Conservation (phyloP, 306 rosid genomes). For the Quercus bicolor region DNA sequence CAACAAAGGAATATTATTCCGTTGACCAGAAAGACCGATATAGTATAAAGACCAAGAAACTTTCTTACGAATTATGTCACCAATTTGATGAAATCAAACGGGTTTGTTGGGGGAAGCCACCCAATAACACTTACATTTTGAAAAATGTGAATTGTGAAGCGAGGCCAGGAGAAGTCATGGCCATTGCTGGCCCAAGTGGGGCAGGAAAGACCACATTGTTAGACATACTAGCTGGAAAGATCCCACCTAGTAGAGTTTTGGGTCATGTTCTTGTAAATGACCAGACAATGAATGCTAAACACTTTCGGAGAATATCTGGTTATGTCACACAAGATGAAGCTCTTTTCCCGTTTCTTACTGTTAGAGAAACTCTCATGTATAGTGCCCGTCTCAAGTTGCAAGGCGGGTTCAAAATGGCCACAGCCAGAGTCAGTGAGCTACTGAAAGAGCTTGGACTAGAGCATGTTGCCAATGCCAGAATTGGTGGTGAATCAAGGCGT, state of each 20-base stretch:
- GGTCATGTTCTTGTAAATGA: constrained; percentile 44
- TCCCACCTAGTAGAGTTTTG: constrained; percentile 22
- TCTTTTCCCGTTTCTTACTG: constrained; percentile 43
- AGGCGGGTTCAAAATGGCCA: constrained; percentile 27
- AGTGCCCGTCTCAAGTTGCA: constrained; percentile 32
- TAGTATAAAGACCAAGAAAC: constrained; percentile 27
- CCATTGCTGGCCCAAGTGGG: constrained; percentile 53
- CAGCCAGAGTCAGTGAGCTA: constrained; percentile 29
- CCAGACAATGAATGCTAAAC: constrained; percentile 30
- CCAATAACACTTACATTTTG: constrained; percentile 22
- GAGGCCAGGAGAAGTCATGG: constrained; percentile 37
- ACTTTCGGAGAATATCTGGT: constrained; percentile 39
- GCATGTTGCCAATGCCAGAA: constrained; percentile 25
- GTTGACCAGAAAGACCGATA: constrained; percentile 1
- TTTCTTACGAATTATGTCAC: constrained; percentile 30
- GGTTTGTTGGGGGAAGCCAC: constrained; percentile 11
- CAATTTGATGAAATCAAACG: constrained; percentile 8
- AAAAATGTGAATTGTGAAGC: constrained; percentile 46
- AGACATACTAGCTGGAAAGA: constrained; percentile 40
- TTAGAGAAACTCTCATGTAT: constrained; percentile 40
- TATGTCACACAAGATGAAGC: constrained; percentile 44
- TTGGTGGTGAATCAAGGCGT: constrained; percentile 33
- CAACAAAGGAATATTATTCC: not conserved
- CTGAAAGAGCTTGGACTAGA: constrained; percentile 41
- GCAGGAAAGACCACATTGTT: constrained; percentile 46